phyloP scores from a whole-genome alignment of 192 early-diverging fungal species.

The Globomyces pollinis-pini region DNA sequence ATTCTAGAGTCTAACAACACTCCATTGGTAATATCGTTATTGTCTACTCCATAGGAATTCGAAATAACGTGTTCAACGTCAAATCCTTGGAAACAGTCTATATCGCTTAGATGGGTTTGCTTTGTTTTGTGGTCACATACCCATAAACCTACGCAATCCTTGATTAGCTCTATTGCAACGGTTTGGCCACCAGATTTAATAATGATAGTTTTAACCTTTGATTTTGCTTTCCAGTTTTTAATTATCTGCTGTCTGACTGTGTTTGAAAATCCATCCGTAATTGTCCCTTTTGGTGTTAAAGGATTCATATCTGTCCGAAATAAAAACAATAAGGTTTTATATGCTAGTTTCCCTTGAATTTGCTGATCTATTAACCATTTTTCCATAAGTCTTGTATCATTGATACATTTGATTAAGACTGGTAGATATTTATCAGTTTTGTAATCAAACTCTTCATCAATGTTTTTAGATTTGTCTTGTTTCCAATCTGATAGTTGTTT shows the following conservation, averaged over 20 bases:
- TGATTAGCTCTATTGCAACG: too few relatives aligned
- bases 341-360: neutral
- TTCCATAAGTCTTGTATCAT: neutral
- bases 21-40: neutral
- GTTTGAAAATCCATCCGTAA: neutral
- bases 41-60: constrained; percentile 9
- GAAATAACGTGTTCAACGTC: constrained; percentile 13
- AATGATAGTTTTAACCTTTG: too few relatives aligned
- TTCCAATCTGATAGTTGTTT: constrained; percentile 6
- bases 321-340: neutral
- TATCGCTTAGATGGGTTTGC: neutral
- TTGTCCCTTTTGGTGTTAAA: neutral
- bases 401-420: neutral
- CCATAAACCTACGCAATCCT: constrained; percentile 9
- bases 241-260: neutral
- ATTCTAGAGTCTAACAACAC: constrained; percentile 8
- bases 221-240: constrained; percentile 1
- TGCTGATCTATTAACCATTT: neutral
- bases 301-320: neutral
- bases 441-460: constrained; percentile 3
- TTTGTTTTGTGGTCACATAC: neutral
- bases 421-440: neutral
- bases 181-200: too few relatives aligned
- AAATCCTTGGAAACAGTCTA: neutral
- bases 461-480: neutral